A percentile compares a stretch with the other conserved stretches of the same genome.
Evolutionary conservation across 768 basidiomycete species (phyloP).

Genomic region (Agaricus bisporus): DNA sequence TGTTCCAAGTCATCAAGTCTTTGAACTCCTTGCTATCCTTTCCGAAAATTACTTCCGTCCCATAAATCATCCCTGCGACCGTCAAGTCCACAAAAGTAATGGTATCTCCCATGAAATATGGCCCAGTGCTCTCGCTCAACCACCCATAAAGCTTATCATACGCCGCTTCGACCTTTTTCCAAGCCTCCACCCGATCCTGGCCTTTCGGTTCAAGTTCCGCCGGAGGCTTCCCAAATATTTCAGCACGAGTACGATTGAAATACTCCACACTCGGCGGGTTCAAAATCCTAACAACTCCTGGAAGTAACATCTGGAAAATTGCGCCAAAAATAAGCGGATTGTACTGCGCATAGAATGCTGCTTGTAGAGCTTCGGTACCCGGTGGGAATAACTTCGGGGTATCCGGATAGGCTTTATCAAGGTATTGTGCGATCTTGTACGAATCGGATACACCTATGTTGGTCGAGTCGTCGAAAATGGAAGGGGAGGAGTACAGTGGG

Average conservation of each 20-base stretch:
- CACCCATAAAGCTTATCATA: conserved; percentile 8
- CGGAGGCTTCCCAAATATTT: neutral
- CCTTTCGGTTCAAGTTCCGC: conserved; percentile 1
- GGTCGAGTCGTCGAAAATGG: conserved; percentile 36
- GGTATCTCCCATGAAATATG: conserved; percentile 7
- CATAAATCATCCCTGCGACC: conserved; percentile 1
- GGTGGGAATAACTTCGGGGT: conserved; percentile 26
- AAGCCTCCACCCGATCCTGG: conserved; percentile 1
- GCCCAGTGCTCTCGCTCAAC: conserved; percentile 2
- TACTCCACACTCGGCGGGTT: conserved; percentile 7
- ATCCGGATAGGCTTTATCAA: conserved; percentile 35
- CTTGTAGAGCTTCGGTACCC: conserved; percentile 25
- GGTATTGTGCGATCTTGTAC: conserved; percentile 33
- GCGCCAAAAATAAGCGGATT: conserved; percentile 12
- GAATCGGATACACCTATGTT: conserved; percentile 29
- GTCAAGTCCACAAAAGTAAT: conserved; percentile 12
- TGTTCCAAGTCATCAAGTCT: conserved; percentile 15
- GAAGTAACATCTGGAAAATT: conserved; percentile 7
- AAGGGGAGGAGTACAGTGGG: conserved; percentile 32
- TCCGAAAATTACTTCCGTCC: conserved; percentile 10
- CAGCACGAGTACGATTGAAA: conserved; percentile 1
- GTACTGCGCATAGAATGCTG: conserved; percentile 18
- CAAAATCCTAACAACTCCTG: neutral
- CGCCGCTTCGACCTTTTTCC: neutral
- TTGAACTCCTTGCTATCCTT: conserved; percentile 16